Percentiles rank a stretch among this genome's conserved stretches.
Evolutionary conservation across 1,284 basidiomycete species (phyloP).

Genomic region (Golubevia sp.): DNA sequence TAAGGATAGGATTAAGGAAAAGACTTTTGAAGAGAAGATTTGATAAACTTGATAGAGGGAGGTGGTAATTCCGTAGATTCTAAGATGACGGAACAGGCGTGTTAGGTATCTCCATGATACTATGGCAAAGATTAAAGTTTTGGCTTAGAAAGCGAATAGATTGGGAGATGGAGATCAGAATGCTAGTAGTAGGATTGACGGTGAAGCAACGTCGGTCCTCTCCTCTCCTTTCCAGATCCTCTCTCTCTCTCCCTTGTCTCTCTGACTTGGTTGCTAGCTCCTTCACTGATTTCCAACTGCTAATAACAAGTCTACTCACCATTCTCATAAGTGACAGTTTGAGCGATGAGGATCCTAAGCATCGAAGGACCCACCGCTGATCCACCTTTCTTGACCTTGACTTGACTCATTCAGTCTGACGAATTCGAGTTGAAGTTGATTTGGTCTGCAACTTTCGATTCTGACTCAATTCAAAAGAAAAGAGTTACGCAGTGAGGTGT

Average conservation of each 20-base stretch:
- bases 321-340: constrained; percentile 15
- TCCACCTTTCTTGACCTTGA: not conserved
- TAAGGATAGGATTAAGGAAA: constrained; percentile 42
- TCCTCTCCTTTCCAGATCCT: too few relatives aligned
- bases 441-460: too few relatives aligned
- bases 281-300: not conserved
- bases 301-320: constrained; percentile 3
- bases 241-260: too few relatives aligned
- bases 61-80: constrained; percentile 38
- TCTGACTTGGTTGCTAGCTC: too few relatives aligned
- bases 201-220: not conserved
- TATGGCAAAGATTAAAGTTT: constrained; percentile 38
- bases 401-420: not conserved
- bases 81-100: constrained; percentile 34
- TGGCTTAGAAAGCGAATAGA: constrained; percentile 13
- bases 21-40: constrained; percentile 17
- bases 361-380: not conserved
- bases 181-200: not conserved
- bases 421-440: too few relatives aligned
- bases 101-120: constrained; percentile 30
- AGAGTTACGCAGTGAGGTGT: too few relatives aligned
- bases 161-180: not conserved
- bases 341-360: constrained; percentile 2
- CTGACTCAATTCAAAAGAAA: too few relatives aligned
- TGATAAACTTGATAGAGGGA: constrained; percentile 40